Conservation (phyloP, 139 green algal species). For the Picochlorum sp. region DNA sequence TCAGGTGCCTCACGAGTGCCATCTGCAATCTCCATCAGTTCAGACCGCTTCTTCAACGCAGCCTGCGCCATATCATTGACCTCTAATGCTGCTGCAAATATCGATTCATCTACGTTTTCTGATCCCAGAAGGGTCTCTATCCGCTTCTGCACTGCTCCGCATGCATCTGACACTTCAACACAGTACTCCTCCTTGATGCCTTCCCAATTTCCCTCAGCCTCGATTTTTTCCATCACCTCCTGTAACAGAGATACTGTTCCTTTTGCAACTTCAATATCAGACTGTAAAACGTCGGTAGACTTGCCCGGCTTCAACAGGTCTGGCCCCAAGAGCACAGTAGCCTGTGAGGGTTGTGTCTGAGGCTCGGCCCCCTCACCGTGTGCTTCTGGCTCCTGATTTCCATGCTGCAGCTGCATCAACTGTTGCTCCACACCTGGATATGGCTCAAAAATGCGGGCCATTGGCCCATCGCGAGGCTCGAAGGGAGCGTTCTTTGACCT, state of each 20-base stretch:
- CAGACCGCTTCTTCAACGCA: slow-evolving; percentile 5
- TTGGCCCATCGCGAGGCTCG: neutral
- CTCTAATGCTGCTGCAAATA: slow-evolving; percentile 11
- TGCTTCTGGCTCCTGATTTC: neutral
- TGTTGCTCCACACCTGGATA: slow-evolving; percentile 3
- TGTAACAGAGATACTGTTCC: neutral
- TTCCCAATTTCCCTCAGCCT: slow-evolving; percentile 1
- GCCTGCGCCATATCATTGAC: slow-evolving; percentile 15
- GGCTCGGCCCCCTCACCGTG: neutral
- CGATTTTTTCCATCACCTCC: slow-evolving; percentile 7
- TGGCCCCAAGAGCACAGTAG: neutral
- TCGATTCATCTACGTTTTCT: slow-evolving; percentile 6
- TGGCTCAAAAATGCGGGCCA: slow-evolving; percentile 1
- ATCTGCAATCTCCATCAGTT: slow-evolving; percentile 10
- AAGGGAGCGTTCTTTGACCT: slow-evolving; percentile 6
- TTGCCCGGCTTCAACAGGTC: slow-evolving; percentile 1
- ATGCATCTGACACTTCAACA: neutral
- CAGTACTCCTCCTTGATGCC: slow-evolving; percentile 2
- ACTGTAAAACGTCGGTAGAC: neutral
- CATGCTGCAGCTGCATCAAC: neutral
- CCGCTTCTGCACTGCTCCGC: slow-evolving; percentile 4
- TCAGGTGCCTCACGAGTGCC: slow-evolving; percentile 3
- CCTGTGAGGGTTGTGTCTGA: neutral
- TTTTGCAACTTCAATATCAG: neutral
- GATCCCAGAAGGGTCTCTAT: slow-evolving; percentile 4